phyloP scores from a whole-genome alignment of 2,329 filamentous ascomycete genomes.

The Fusarium sp. region DNA sequence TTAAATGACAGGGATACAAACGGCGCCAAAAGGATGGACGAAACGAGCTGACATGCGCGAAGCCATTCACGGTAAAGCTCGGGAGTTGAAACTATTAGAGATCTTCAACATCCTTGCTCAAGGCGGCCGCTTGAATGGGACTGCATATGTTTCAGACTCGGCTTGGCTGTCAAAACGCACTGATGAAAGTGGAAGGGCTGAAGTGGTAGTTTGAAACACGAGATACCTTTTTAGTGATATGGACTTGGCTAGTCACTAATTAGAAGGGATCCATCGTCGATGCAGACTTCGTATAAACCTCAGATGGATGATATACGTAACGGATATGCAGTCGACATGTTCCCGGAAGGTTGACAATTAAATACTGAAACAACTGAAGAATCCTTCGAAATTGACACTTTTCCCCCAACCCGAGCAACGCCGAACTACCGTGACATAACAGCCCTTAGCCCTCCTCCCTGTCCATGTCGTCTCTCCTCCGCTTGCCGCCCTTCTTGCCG shows the following conservation, averaged over 20 bases:
- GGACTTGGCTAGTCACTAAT: constrained; percentile 5
- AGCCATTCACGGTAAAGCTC: constrained; percentile 18
- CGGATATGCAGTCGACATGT: neutral
- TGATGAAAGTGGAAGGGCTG: constrained; percentile 18
- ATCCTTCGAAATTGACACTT: constrained; percentile 30
- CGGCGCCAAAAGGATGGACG: constrained; percentile 9
- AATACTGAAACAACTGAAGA: constrained; percentile 15
- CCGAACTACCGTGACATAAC: constrained; percentile 25
- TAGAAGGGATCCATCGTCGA: constrained; percentile 6
- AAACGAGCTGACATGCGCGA: constrained; percentile 37
- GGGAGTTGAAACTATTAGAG: constrained; percentile 6
- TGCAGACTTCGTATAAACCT: constrained; percentile 1
- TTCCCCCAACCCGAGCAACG: constrained; percentile 33
- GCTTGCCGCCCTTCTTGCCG: constrained; percentile 62
- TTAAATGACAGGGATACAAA: constrained; percentile 25
- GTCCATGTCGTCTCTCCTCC: constrained; percentile 76
- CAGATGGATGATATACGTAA: neutral
- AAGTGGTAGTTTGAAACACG: constrained; percentile 19
- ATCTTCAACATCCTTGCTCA: constrained; percentile 37
- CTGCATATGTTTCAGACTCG: constrained; percentile 20
- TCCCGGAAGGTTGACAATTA: neutral
- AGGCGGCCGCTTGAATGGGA: constrained; percentile 32
- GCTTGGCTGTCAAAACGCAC: neutral
- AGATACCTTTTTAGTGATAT: constrained; percentile 2
- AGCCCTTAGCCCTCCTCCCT: constrained; percentile 75